phyloP scores from a whole-genome alignment of 2,329 filamentous ascomycete species.

The Clathrospora elynae region DNA sequence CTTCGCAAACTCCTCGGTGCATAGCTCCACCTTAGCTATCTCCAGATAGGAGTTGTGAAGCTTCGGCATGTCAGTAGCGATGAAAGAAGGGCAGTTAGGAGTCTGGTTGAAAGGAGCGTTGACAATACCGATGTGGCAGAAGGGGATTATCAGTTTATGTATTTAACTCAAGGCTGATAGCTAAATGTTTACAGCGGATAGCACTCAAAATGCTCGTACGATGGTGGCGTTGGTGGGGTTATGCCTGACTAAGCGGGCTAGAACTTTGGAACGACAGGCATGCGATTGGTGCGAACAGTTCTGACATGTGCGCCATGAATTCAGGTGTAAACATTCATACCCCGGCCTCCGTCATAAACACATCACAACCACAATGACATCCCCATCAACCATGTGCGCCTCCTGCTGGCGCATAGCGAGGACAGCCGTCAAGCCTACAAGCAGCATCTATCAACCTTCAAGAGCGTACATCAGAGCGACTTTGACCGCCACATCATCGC shows the following conservation, averaged over 20 bases:
- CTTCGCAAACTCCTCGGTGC: constrained; percentile 40
- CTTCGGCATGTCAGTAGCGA: constrained; percentile 30
- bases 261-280: constrained; percentile 9
- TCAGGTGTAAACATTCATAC: constrained; percentile 10
- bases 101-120: neutral
- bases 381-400: constrained; percentile 36
- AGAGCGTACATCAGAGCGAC: constrained; percentile 29
- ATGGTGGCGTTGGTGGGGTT: constrained; percentile 19
- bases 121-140: constrained; percentile 2
- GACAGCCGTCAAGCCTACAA: constrained; percentile 4
- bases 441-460: constrained; percentile 6
- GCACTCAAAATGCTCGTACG: constrained; percentile 17
- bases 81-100: constrained; percentile 4
- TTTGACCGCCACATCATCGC: constrained; percentile 28
- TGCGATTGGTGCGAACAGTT: constrained; percentile 18
- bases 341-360: constrained; percentile 1
- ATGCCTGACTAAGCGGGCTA: constrained; percentile 23
- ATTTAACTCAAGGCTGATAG: constrained; percentile 6
- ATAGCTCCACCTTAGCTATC: constrained; percentile 27
- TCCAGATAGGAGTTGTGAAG: constrained; percentile 31
- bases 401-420: constrained; percentile 38
- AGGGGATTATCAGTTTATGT: neutral
- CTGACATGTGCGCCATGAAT: constrained; percentile 21
- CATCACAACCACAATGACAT: constrained; percentile 26
- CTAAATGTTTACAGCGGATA: constrained; percentile 14